A percentile compares a stretch with the other conserved stretches of the same genome.
phyloP scores from a whole-genome alignment of 2,329 filamentous ascomycete species.

The Ceratocystis alfenasii region DNA sequence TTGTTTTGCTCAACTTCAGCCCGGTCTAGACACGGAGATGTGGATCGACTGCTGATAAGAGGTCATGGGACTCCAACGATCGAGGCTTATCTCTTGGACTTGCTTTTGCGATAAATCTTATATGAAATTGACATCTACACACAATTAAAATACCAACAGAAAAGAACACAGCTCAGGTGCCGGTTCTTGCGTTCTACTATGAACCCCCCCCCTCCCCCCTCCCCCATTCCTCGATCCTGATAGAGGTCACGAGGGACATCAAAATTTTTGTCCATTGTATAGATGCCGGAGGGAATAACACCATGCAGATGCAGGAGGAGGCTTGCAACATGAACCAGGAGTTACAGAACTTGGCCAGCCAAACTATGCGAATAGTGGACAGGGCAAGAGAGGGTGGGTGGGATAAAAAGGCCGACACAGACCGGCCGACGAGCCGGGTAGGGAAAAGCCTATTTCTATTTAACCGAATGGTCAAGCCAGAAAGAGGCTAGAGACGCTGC shows the following conservation, averaged over 20 bases:
- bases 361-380: too few relatives aligned
- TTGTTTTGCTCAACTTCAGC: too few relatives aligned
- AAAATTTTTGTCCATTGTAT: background rate
- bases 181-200: constrained; percentile 4
- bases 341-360: background rate
- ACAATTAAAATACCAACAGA: background rate
- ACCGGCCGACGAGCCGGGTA: background rate
- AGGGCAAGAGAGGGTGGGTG: background rate
- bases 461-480: constrained; percentile 5
- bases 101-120: background rate
- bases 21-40: too few relatives aligned
- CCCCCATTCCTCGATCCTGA: background rate
- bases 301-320: background rate
- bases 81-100: background rate
- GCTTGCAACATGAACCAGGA: background rate
- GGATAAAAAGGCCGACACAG: constrained; percentile 5
- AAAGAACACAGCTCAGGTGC: background rate
- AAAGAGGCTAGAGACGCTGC: background rate
- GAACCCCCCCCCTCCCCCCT: background rate
- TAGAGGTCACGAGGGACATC: background rate
- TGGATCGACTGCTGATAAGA: background rate
- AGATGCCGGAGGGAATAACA: background rate
- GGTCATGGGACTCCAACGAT: background rate
- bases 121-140: background rate
- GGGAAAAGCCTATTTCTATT: constrained; percentile 11